Base-by-base conservation (phyloP, 2,329 filamentous ascomycete species). In the Septoria linicola region DNA sequence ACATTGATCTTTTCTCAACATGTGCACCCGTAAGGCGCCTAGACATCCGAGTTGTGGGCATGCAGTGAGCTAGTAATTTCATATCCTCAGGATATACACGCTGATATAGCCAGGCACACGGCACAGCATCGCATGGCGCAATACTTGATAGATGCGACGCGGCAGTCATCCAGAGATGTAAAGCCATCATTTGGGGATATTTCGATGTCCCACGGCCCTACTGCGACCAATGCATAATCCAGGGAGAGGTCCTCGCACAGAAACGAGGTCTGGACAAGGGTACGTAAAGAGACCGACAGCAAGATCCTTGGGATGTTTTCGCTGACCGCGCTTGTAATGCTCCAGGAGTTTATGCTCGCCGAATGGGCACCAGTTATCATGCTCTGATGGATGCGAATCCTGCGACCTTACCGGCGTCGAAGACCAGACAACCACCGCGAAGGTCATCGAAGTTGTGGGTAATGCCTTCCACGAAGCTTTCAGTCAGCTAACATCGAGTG, bases 141-240 rank as follows among this genome's bases (percentile, higher is more conserved):
- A 49, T 32, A 25, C 6, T 59, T 8, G 17, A 17, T 5, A 49
- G 43, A 10, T 63, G 62, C 45, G 41, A 49, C 14, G 30, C 42
- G 31, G 51, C 58, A 10, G 32, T 42, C 14, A 17, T 16, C 8
- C 30, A 20, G 11, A 43, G 19, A 2, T 63, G 61, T 41, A 30
- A n/a, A 11, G 25, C 41, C 4, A 14, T 51, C 11, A 43, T 49
- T 2, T 63, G 59, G 58, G 27, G 49, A 19, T 56, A 23, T 17
- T 59, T 51, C 41, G 48, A 64, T 14, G 55, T 63, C 13, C 27
- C 17, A 8, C 53, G 61, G 41, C 53, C 51, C 1, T 60, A 58
- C 44, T 64, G 62, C 46, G 60, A 64, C 50, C 50, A 53, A 8
- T 62, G 62, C 56, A 62, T 64, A 16, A 56, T 61, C 35, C 45